Conservation (phyloP, 768 basidiomycete genomes). For the Gymnopilus dilepis region DNA sequence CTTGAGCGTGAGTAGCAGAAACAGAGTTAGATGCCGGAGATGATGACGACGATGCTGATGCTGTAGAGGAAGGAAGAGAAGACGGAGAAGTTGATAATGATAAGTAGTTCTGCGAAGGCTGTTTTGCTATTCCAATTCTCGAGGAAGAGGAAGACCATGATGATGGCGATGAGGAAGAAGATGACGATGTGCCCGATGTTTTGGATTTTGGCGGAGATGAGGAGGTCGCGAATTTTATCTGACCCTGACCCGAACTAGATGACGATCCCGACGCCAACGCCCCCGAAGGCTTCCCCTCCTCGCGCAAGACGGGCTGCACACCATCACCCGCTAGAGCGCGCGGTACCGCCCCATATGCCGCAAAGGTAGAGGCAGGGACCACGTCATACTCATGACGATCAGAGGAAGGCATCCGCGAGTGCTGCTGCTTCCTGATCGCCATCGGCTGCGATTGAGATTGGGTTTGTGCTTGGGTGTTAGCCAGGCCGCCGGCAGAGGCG, state of each 20-base stretch:
- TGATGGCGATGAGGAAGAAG: constrained; percentile 13
- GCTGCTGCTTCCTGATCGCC: constrained; percentile 15
- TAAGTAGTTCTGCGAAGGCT: constrained; percentile 20
- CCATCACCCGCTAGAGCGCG: constrained; percentile 27
- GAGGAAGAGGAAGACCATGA: constrained; percentile 12
- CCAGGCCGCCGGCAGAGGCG: constrained; percentile 8
- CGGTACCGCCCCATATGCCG: constrained; percentile 24
- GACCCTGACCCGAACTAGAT: neutral
- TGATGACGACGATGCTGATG: constrained; percentile 11
- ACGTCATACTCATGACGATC: constrained; percentile 22
- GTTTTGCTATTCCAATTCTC: constrained; percentile 15
- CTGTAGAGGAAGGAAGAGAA: constrained; percentile 9
- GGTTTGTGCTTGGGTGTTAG: neutral
- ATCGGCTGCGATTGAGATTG: constrained; percentile 15
- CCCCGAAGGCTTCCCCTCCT: constrained; percentile 16
- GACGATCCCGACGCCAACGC: constrained; percentile 9
- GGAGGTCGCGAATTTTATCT: neutral
- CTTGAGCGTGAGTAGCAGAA: neutral
- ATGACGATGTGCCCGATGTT: neutral
- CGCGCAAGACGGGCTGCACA: constrained; percentile 25
- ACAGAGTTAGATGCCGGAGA: constrained; percentile 2
- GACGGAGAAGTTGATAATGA: constrained; percentile 27
- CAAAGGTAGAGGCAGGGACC: no score
- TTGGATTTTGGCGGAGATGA: neutral
- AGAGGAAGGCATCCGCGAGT: neutral